phyloP scores from a whole-genome alignment of 345 rosid genomes.

The Combretum micranthum region DNA sequence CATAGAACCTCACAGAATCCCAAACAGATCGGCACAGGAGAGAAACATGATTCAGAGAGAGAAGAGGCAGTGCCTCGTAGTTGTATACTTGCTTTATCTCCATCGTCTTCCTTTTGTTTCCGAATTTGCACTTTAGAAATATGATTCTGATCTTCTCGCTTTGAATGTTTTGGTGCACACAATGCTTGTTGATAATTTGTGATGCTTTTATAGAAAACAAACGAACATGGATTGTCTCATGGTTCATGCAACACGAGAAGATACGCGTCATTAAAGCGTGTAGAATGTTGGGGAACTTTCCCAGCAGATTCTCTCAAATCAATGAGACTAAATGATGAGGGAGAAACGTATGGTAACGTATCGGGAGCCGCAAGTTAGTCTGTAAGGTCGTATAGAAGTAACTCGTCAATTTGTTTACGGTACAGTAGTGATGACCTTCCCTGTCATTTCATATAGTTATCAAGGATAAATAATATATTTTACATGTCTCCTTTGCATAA shows the following conservation, averaged over 20 bases:
- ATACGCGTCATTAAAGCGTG: not conserved
- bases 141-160: not conserved
- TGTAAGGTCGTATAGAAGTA: too few relatives aligned
- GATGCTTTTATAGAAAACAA: slow-evolving; percentile 20
- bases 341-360: too few relatives aligned
- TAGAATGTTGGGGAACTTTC: slow-evolving; percentile 32
- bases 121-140: not conserved
- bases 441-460: too few relatives aligned
- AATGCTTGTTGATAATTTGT: not conserved
- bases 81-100: slow-evolving; percentile 30
- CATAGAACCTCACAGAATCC: slow-evolving; percentile 35
- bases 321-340: too few relatives aligned
- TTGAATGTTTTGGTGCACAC: not conserved
- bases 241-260: too few relatives aligned
- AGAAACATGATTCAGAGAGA: slow-evolving; percentile 47
- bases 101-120: not conserved
- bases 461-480: too few relatives aligned
- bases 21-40: slow-evolving; percentile 44
- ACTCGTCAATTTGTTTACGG: too few relatives aligned
- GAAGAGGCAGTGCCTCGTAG: slow-evolving; percentile 33
- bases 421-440: too few relatives aligned
- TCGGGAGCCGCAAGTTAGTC: too few relatives aligned
- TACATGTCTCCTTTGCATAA: too few relatives aligned
- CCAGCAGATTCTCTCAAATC: slow-evolving; percentile 20
- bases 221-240: not conserved